Evolutionary conservation across 1,284 basidiomycete genomes (phyloP).

Genomic region (Ganoderma lingzhi): DNA sequence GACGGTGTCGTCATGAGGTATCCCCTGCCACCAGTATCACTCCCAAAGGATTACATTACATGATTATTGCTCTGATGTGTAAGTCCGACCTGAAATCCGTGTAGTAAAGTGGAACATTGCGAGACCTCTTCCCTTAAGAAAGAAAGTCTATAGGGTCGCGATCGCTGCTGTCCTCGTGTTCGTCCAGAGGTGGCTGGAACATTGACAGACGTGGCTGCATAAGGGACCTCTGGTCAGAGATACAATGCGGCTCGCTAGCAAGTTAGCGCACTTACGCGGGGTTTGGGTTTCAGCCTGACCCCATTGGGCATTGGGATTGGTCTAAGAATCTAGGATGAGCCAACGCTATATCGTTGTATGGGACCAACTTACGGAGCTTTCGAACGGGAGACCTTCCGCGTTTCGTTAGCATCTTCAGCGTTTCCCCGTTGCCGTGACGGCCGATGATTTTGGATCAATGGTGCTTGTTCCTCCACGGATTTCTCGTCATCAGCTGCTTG

Average conservation of each 20-base stretch:
- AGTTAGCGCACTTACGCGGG: slow-evolving; percentile 26
- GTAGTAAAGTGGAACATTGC: not conserved
- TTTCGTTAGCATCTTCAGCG: not conserved
- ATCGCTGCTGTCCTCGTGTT: slow-evolving; percentile 28
- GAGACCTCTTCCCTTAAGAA: slow-evolving; percentile 12
- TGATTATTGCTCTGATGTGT: not conserved
- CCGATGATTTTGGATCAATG: not conserved
- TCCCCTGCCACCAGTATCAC: not conserved
- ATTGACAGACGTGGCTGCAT: slow-evolving; percentile 35
- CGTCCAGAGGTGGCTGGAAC: slow-evolving; percentile 29
- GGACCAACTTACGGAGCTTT: slow-evolving; percentile 24
- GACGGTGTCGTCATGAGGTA: not conserved
- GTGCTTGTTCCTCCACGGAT: not conserved
- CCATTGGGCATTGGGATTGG: slow-evolving; percentile 24
- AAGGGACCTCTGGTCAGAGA: not conserved
- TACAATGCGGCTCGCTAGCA: not conserved
- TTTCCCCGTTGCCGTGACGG: not conserved
- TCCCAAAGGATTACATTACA: not conserved
- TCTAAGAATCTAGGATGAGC: slow-evolving; percentile 4
- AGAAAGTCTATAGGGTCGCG: slow-evolving; percentile 38
- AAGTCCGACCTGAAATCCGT: not conserved
- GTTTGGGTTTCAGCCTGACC: slow-evolving; percentile 32
- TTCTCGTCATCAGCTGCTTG: not conserved
- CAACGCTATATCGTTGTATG: too few relatives aligned
- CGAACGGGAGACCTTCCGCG: slow-evolving; percentile 7